A percentile compares a stretch with the other conserved stretches of the same genome.
Evolutionary conservation across 495 filamentous ascomycete species (phyloP).

Genomic region (Daldinia caldariorum): DNA sequence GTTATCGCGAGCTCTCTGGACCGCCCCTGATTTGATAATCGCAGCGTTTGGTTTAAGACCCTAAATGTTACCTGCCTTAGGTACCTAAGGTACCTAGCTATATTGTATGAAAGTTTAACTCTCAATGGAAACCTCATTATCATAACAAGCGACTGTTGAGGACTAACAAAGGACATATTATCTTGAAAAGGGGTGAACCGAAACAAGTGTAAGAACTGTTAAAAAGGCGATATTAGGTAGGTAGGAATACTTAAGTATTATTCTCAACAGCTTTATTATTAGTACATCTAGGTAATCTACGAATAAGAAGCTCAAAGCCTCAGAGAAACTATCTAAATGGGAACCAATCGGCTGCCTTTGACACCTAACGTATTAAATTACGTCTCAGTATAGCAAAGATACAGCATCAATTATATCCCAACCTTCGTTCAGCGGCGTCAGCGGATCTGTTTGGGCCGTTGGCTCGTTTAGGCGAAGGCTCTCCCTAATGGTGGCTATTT

Average conservation of each 20-base stretch:
- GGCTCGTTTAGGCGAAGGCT: background rate
- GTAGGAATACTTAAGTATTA: too few relatives aligned
- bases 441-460: background rate
- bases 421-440: too few relatives aligned
- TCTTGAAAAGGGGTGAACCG: background rate
- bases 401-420: too few relatives aligned
- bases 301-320: background rate
- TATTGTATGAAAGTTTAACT: background rate
- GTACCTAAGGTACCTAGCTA: too few relatives aligned
- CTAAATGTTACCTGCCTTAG: too few relatives aligned
- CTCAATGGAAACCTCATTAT: background rate
- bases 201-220: too few relatives aligned
- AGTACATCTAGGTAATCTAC: background rate
- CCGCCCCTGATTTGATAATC: background rate
- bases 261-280: too few relatives aligned
- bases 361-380: too few relatives aligned
- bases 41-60: background rate
- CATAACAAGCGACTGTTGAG: background rate
- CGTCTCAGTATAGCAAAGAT: too few relatives aligned
- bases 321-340: background rate
- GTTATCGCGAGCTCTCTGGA: conserved; percentile 16
- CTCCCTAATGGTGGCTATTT: conserved; percentile 19
- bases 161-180: background rate
- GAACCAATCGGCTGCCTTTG: background rate
- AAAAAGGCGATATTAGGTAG: too few relatives aligned